Evolutionary conservation across 169 alveolate species (phyloP).

Genomic region (Plasmodium chabaudi): DNA sequence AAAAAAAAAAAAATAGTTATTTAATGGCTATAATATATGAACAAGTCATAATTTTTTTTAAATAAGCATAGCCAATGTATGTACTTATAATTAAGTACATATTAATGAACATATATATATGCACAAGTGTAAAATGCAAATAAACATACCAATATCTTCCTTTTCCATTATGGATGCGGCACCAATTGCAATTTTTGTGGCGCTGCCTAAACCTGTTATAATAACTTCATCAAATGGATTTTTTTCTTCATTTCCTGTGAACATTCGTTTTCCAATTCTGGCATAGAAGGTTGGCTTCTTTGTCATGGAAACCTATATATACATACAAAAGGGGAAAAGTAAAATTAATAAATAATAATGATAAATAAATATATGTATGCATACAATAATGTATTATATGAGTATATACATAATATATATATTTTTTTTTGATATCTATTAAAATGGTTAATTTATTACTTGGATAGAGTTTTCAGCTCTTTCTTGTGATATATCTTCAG

Average conservation of each 20-base stretch:
- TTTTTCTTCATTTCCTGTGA: conserved; percentile 79
- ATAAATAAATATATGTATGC: background rate
- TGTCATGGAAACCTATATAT: conserved; percentile 77
- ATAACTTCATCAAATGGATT: conserved; percentile 81
- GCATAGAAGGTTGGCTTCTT: conserved; percentile 82
- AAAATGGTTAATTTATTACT: conserved; percentile 13
- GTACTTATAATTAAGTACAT: conserved; percentile 1
- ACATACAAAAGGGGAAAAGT: background rate
- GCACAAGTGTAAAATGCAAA: background rate
- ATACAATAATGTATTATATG: background rate
- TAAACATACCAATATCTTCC: conserved; percentile 78
- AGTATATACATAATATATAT: background rate
- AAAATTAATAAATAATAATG: background rate
- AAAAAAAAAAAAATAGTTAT: conserved; percentile 2
- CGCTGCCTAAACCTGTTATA: conserved; percentile 83
- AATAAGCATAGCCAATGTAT: background rate
- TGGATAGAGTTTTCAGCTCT: conserved; percentile 76
- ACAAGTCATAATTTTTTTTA: background rate
- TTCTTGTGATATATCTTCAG: conserved; percentile 72
- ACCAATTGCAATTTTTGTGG: conserved; percentile 83
- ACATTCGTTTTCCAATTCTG: conserved; percentile 79
- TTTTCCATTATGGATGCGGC: conserved; percentile 81
- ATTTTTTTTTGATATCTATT: background rate
- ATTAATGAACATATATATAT: conserved; percentile 3
- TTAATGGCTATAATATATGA: background rate